Percentiles rank a stretch among this genome's conserved stretches.
phyloP scores from a whole-genome alignment of 225 moss, liverwort and hornwort species.

The Asterella californica region DNA sequence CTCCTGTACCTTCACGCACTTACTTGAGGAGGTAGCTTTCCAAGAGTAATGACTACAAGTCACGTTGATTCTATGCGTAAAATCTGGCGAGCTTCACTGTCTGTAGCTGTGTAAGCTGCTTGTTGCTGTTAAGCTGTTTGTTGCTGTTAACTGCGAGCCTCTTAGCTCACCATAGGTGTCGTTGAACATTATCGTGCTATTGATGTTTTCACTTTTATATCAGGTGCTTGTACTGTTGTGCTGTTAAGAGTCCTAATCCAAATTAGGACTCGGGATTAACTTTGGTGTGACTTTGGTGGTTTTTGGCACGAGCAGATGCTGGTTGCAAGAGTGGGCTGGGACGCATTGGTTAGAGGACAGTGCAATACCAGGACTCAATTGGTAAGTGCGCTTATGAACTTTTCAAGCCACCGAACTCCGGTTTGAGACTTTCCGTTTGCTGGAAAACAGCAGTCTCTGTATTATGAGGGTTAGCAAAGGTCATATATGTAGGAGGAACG shows the following conservation, averaged over 20 bases:
- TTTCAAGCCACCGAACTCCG: not conserved
- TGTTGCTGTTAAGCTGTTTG: not conserved
- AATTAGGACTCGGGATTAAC: not conserved
- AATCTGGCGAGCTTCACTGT: not conserved
- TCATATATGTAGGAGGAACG: not conserved
- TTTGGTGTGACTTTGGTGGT: too few relatives aligned
- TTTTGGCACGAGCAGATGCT: constrained; percentile 54
- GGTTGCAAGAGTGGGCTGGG: constrained; percentile 97
- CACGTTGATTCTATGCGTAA: not conserved
- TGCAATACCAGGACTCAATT: constrained; percentile 35
- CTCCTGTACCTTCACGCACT: constrained; percentile 65
- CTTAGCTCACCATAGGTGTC: not conserved
- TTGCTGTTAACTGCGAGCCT: not conserved
- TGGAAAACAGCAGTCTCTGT: not conserved
- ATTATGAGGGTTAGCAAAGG: not conserved
- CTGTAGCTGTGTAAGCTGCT: not conserved
- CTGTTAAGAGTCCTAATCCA: not conserved
- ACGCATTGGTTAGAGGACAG: constrained; percentile 91
- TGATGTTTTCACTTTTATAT: not conserved
- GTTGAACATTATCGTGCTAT: too few relatives aligned
- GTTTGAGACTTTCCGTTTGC: not conserved
- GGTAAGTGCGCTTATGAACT: constrained; percentile 17
- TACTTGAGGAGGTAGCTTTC: constrained; percentile 66
- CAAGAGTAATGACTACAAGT: not conserved
- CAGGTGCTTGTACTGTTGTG: not conserved